A percentile compares a stretch with the other conserved stretches of the same genome.
Conservation (phyloP, 2,329 filamentous ascomycete species). For the Decorospora gaudefroyi region DNA sequence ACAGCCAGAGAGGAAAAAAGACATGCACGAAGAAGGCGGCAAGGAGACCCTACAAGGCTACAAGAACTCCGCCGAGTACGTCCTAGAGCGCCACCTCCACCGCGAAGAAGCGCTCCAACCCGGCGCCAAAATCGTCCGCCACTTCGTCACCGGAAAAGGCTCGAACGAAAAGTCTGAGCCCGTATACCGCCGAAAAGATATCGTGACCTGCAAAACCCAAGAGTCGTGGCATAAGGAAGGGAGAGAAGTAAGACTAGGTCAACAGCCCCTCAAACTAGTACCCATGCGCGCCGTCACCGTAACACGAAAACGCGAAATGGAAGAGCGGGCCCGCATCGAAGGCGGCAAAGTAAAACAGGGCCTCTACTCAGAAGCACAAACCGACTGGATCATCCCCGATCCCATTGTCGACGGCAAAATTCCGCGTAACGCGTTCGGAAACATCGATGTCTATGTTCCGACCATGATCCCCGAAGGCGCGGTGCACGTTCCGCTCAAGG, state of each 20-base stretch:
- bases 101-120: conserved; percentile 86
- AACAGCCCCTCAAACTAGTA: conserved; percentile 79
- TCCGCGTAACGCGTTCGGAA: conserved; percentile 92
- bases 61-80: conserved; percentile 82
- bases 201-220: conserved; percentile 83
- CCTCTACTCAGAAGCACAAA: conserved; percentile 81
- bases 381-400: conserved; percentile 91
- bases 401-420: conserved; percentile 84
- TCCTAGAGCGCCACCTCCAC: conserved; percentile 82
- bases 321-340: conserved; percentile 76
- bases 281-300: conserved; percentile 90
- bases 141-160: conserved; percentile 76
- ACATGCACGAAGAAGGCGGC: conserved; percentile 72
- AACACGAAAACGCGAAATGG: conserved; percentile 83
- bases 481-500: conserved; percentile 78
- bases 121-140: conserved; percentile 69
- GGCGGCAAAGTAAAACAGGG: conserved; percentile 87
- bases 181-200: conserved; percentile 77
- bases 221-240: conserved; percentile 99
- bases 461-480: conserved; percentile 90
- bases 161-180: conserved; percentile 74
- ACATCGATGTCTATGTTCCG: conserved; percentile 92
- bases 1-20: conserved; percentile 63
- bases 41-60: conserved; percentile 81
- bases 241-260: conserved; percentile 70